phyloP scores from a whole-genome alignment of 2,329 filamentous ascomycete genomes.

The Scedosporium aurantiacum region DNA sequence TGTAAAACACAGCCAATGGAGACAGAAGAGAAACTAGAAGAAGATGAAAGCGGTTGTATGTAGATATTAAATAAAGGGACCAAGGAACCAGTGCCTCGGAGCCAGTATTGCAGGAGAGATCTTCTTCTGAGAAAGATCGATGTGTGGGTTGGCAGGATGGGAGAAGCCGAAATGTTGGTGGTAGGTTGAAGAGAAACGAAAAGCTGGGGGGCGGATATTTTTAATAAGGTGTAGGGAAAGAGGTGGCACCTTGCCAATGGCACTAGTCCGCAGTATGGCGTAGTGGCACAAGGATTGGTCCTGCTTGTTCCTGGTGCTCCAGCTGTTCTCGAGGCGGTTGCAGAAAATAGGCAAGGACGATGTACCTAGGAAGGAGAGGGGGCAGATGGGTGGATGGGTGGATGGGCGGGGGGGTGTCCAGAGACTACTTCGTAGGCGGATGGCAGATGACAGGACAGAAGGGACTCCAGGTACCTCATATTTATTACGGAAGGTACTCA shows the following conservation, averaged over 20 bases:
- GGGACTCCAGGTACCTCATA: not conserved
- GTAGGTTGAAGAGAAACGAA: not conserved
- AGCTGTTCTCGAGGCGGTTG: conserved; percentile 1
- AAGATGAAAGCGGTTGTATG: not conserved
- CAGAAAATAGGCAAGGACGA: not conserved
- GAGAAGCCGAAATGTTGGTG: not conserved
- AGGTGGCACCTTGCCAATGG: not conserved
- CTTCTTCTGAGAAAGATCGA: not conserved
- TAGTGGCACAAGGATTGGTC: not conserved
- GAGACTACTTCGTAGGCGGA: not conserved
- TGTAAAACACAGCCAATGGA: not conserved
- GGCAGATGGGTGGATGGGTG: not conserved
- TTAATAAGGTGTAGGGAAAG: not conserved
- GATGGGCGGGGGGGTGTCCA: not conserved
- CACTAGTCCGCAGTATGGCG: not conserved
- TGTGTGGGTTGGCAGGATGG: not conserved
- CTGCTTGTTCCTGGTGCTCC: not conserved
- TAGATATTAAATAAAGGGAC: not conserved
- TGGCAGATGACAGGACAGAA: not conserved
- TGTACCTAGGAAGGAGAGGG: not conserved
- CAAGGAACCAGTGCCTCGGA: conserved; percentile 1
- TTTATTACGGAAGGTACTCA: not conserved
- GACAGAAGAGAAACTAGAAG: not conserved
- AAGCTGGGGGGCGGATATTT: not conserved
- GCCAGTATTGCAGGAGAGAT: not conserved